phyloP scores from a whole-genome alignment of 805 yeast genomes.

The Saturnispora sanitii region DNA sequence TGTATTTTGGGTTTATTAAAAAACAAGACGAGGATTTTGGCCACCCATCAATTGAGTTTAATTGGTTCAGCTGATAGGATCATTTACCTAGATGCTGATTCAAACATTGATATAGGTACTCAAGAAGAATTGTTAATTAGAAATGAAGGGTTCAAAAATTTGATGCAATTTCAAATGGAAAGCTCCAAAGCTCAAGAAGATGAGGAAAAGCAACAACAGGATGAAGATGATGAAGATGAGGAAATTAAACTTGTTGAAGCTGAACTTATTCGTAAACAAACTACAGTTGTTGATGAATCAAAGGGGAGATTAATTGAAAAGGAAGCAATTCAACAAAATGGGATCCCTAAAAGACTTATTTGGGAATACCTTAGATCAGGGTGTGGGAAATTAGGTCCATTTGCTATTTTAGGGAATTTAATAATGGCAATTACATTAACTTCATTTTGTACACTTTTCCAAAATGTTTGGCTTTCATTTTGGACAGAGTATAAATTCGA shows the following conservation, averaged over 20 bases:
- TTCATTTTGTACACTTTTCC: constrained; percentile 45
- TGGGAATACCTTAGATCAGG: constrained; percentile 43
- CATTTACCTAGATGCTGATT: constrained; percentile 56
- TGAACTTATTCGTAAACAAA: constrained; percentile 17
- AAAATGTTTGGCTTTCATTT: constrained; percentile 72
- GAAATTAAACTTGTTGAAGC: constrained; percentile 18
- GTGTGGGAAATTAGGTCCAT: constrained; percentile 36
- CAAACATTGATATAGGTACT: constrained; percentile 50
- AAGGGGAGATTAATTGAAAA: constrained; percentile 25
- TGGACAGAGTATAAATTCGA: constrained; percentile 55
- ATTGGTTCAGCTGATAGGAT: constrained; percentile 59
- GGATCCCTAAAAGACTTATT: constrained; percentile 40
- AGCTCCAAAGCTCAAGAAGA: neutral
- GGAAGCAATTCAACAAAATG: constrained; percentile 25
- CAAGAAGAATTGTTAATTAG: constrained; percentile 38
- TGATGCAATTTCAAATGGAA: constrained; percentile 34
- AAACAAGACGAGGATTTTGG: constrained; percentile 57
- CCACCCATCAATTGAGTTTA: constrained; percentile 74
- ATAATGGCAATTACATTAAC: constrained; percentile 24
- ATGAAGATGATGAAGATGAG: constrained; percentile 23
- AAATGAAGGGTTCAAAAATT: constrained; percentile 38
- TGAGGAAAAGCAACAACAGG: too few relatives aligned
- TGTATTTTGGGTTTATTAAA: constrained; percentile 52
- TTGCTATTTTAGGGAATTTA: constrained; percentile 19
- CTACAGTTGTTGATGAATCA: constrained; percentile 22